These are phyloP conservation scores for Leishmania tropica DNA, from an alignment of 208 protist genomes.

Conservation along the genomic window DNA sequence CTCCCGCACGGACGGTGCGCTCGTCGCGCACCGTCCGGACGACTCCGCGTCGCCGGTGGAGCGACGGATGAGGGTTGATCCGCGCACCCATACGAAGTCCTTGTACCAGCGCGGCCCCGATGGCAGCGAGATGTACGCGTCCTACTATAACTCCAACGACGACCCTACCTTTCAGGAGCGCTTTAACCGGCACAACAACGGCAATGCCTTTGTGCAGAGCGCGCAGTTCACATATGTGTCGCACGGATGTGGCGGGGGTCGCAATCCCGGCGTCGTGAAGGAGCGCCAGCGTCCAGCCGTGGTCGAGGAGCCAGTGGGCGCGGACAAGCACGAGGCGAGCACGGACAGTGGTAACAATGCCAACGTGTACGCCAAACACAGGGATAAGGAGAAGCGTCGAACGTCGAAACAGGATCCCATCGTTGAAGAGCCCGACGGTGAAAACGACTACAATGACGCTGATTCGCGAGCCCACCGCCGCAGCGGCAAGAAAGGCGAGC, in stretches of 20 bases:
- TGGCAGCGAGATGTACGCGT: constrained; percentile 32
- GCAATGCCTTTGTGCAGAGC: constrained; percentile 13
- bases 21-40: neutral
- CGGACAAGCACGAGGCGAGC: neutral
- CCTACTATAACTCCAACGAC: constrained; percentile 49
- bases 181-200: constrained; percentile 11
- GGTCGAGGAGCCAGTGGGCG: constrained; percentile 7
- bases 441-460: constrained; percentile 9
- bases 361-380: neutral
- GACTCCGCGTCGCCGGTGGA: neutral
- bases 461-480: neutral
- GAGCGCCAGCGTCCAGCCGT: constrained; percentile 8
- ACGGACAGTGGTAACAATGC: neutral
- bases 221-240: constrained; percentile 12
- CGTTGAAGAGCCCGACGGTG: constrained; percentile 51
- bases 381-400: neutral
- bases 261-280: neutral
- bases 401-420: constrained; percentile 14
- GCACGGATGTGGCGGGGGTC: neutral
- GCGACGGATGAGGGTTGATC: constrained; percentile 19
- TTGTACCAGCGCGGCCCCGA: constrained; percentile 21
- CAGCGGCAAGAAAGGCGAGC: neutral
- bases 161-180: constrained; percentile 36
- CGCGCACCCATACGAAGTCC: constrained; percentile 25
- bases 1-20: neutral